These are phyloP conservation scores for Ceratocystis albifundus DNA, from an alignment of 2,329 filamentous ascomycete genomes.

Conservation along the genomic window DNA sequence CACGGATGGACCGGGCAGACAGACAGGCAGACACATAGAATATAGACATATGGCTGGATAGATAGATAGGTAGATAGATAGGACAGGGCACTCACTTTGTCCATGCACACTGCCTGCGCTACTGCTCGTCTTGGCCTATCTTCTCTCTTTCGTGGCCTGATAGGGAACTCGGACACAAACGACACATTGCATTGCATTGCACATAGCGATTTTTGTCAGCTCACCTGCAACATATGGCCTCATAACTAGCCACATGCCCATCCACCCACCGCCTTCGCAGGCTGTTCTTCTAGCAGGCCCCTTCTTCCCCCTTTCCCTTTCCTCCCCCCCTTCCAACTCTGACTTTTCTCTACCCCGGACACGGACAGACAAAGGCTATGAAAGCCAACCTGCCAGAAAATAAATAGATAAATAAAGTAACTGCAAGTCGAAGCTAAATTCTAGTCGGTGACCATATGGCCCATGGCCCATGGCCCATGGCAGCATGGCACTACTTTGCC, in stretches of 20 bases:
- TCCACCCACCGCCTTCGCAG: too few relatives aligned
- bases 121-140: background rate
- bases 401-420: too few relatives aligned
- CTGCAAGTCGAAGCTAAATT: background rate
- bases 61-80: background rate
- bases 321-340: too few relatives aligned
- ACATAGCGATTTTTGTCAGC: background rate
- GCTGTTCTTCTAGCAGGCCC: background rate
- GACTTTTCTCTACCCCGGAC: background rate
- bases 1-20: background rate
- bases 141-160: background rate
- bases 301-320: background rate
- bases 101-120: background rate
- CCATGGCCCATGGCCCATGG: too few relatives aligned
- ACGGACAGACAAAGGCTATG: background rate
- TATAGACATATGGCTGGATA: background rate
- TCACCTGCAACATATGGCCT: background rate
- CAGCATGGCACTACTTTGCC: too few relatives aligned
- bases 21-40: too few relatives aligned
- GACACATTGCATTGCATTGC: background rate
- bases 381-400: background rate
- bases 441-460: too few relatives aligned
- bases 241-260: background rate
- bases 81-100: background rate
- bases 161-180: conserved; percentile 4